Evolutionary conservation across 371 early-diverging fungal genomes (phyloP), one percentile per base, ranked within the genome.

Genomic region (Rhizopus stolonifer): DNA sequence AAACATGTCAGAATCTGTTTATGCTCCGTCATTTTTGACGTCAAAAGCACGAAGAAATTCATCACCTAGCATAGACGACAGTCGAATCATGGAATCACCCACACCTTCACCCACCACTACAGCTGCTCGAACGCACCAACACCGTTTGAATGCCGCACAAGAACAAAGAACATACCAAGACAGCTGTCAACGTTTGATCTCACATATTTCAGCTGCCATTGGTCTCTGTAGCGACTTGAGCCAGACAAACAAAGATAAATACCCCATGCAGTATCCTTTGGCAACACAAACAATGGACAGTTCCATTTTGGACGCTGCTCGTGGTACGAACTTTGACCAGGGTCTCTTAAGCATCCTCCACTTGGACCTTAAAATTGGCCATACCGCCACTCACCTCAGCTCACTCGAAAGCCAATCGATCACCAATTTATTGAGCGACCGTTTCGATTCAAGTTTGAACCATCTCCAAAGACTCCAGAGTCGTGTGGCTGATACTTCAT

Each of bases 401-500:
- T 54, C 74, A 15, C 57, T 84, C 49, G 88, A 89, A 52, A 70
- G 79, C 56, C 70, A 82, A 40, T 81, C 90, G 10, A 87, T 90
- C 56, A 74, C 90, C 18, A 80, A 80, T 26, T 70, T 92, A 29
- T 59, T 90, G 46, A 84, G 84, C 50, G 86, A 86, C 23, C 76
- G 82, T 17, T 70, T 90, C 21, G 57, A 67, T 36, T 81, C 86
- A 60, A 82, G 83, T 59, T 61, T 79, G 36, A 76, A 77, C 21
- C 94, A 97, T 63, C 75, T 96, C 23, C 87, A 90, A 52, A 87
- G 84, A 46, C 82, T 98, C 14, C 64, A 84, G 29, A 74, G 76
- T 19, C 87, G 99, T 22, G 88, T 97, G 11, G 75, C 82, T 8
- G 99, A 98, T 77, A 90, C 85, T 25, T 88, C 90, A 17, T 94